Base-by-base conservation (phyloP, 2,329 filamentous ascomycete species). In the Cercospora sp. region DNA sequence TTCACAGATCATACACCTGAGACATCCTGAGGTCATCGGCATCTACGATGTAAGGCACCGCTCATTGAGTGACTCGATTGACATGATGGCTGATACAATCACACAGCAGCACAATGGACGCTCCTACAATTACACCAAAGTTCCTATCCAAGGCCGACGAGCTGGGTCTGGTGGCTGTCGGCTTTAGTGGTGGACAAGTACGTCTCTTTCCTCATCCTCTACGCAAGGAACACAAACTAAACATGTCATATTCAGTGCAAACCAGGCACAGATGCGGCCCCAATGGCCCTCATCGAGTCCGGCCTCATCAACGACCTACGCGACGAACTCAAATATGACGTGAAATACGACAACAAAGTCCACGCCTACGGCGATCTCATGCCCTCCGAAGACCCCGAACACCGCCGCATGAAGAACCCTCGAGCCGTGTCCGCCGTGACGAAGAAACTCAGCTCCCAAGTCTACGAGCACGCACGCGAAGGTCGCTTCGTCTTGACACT, bases 131-230 rank as follows among this genome's bases (percentile, higher is more conserved):
- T 69, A 77, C 83, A 60, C 85, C 87, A 69, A 93, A 91, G 77
- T 98, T 97, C 83, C 90, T 98, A 74, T 85, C 90, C 71, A 86
- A 90, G 77, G 87, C 89, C 33, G 86, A 91, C 77, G 90, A 98
- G 77, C 86, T 99, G 72, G 95, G 94, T 70, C 87, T 99, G 66
- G 93, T 98, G 42, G 93, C 94, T 60, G 95, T 98, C 42, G 94
- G 94, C 70, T 99, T 98, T 84, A 96, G 93, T 64, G 94, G 94
- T 73, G 95, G 95, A 66, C 95, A 97, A 88, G 93, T 95, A 88
- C 59, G 72, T 65, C 33, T 42, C 28, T 13, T 8, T 9, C 9
- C 23, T 26, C 45, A 16, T 10, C 26, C 58, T 59, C 23, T 10
- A 53, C 26, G 16, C 45, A 36, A 36, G 16, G 39, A 53, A 20